Conservation (phyloP, 2,329 filamentous ascomycete genomes). For the Gliomastix tumulicola region DNA sequence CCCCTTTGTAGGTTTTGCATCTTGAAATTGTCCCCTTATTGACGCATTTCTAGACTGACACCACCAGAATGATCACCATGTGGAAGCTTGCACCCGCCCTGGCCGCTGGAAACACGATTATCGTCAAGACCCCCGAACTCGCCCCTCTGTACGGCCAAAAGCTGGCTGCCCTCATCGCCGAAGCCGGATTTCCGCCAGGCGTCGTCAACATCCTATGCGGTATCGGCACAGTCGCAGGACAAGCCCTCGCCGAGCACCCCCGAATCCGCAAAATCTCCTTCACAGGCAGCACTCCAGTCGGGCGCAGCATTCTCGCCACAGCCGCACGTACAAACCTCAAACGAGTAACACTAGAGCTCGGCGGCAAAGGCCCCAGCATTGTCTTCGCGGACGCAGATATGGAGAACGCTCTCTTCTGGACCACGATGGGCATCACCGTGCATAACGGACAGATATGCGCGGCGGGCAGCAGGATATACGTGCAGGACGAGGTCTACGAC, state of each 20-base stretch:
- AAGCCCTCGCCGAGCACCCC: conserved; percentile 47
- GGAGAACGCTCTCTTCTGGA: conserved; percentile 48
- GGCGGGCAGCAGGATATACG: conserved; percentile 24
- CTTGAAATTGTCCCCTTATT: no score
- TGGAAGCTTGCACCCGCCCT: conserved; percentile 51
- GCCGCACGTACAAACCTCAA: conserved; percentile 31
- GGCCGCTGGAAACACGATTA: conserved; percentile 63
- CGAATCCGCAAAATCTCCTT: conserved; percentile 31
- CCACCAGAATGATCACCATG: conserved; percentile 49
- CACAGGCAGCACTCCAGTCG: conserved; percentile 33
- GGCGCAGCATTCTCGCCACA: conserved; percentile 34
- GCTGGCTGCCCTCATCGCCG: conserved; percentile 55
- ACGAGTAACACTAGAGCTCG: conserved; percentile 37
- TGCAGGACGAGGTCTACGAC: conserved; percentile 41
- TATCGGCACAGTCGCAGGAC: conserved; percentile 54
- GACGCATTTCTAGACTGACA: no score
- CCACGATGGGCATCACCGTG: conserved; percentile 63
- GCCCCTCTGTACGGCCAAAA: conserved; percentile 57
- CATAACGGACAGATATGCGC: conserved; percentile 36
- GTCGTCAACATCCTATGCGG: conserved; percentile 62
- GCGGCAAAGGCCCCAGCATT: conserved; percentile 35
- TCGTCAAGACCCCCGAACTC: conserved; percentile 64
- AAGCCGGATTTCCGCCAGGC: conserved; percentile 66
- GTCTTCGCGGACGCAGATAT: conserved; percentile 37
- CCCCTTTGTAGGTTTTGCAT: conserved; percentile 33